Conservation (phyloP, 768 basidiomycete species). For the Kwoniella sp. region DNA sequence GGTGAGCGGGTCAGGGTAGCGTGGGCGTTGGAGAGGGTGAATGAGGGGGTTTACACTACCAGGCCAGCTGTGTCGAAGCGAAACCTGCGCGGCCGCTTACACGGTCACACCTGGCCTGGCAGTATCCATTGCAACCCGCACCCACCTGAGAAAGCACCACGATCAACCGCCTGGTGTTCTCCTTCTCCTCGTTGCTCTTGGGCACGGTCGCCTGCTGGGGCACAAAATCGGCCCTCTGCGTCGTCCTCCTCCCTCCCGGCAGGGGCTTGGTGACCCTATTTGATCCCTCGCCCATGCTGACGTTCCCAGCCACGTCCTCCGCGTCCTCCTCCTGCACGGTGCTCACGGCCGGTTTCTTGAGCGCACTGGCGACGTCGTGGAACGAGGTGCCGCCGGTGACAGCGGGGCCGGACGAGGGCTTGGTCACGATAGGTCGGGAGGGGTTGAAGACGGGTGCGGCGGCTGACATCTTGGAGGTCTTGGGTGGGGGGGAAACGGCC, state of each 20-base stretch:
- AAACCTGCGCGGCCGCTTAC: no score
- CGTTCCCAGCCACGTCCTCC: conserved; percentile 10
- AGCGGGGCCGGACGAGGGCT: not conserved
- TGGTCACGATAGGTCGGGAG: conserved; percentile 13
- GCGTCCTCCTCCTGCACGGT: not conserved
- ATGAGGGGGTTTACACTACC: not conserved
- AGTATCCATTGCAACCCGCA: not conserved
- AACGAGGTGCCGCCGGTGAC: not conserved
- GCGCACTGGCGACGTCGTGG: conserved; percentile 10
- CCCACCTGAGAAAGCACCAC: conserved; percentile 64
- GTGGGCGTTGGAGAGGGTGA: not conserved
- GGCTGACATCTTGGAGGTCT: conserved; percentile 42
- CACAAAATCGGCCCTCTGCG: conserved; percentile 49
- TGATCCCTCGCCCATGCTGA: conserved; percentile 4
- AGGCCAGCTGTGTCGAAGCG: no score
- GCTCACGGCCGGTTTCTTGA: not conserved
- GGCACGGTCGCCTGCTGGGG: conserved; percentile 76
- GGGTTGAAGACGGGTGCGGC: conserved; percentile 40
- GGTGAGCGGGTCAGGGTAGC: not conserved
- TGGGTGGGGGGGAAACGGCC: conserved; percentile 11
- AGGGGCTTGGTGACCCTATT: conserved; percentile 36
- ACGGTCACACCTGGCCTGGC: no score
- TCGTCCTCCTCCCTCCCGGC: conserved; percentile 22
- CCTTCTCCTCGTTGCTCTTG: conserved; percentile 53
- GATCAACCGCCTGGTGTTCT: conserved; percentile 63